Evolutionary conservation across 2,329 filamentous ascomycete genomes (phyloP), one percentile per base, ranked within the genome.

Genomic region (Diaporthe velutina): DNA sequence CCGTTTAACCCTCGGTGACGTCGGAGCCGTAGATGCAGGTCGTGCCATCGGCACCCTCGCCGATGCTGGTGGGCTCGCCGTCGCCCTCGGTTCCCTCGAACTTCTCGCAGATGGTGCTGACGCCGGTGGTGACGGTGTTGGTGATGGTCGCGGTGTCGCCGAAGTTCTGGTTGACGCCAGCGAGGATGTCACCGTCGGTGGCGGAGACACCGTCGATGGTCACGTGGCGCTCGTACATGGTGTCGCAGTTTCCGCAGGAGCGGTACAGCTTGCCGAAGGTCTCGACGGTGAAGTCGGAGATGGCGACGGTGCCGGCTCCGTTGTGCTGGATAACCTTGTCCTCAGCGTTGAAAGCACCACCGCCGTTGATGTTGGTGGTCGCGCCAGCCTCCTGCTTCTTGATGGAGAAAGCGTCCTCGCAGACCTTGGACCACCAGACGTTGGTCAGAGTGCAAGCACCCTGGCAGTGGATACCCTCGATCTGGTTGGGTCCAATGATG

Each of bases 261-360:
- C 86, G 84, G 79, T 86, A 87, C 52, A 88, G 79, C 79, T 88
- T 88, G 74, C 86, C 86, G 75, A 87, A 87, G 80, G 87, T 83
- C 35, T 84, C 80, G 71, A 81, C 85, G 76, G 84, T 86, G 80
- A 85, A 84, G 75, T 84, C 77, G 4, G 78, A 78, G 38, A 81
- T 79, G 2, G 78, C 73, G 13, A 82, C 73, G 12, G 82, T 83
- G 70, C 83, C 83, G 48, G 76, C 80, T 64, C 83, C 83, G 77
- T 84, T 85, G 78, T 83, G 82, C 78, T 85, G 84, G 28, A 84
- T 76, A 35, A 84, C 80, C 76, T 85, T 85, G 75, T 84, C 83
- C 0, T 76, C 74, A 12, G 83, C 82, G 33, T 79, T 77, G 72
- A 82, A 82, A 50, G 83, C 83, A 67, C 83, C 83, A 54, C 83